Evolutionary conservation across 169 alveolate species (phyloP).

Genomic region (Eimeria necatrix): DNA sequence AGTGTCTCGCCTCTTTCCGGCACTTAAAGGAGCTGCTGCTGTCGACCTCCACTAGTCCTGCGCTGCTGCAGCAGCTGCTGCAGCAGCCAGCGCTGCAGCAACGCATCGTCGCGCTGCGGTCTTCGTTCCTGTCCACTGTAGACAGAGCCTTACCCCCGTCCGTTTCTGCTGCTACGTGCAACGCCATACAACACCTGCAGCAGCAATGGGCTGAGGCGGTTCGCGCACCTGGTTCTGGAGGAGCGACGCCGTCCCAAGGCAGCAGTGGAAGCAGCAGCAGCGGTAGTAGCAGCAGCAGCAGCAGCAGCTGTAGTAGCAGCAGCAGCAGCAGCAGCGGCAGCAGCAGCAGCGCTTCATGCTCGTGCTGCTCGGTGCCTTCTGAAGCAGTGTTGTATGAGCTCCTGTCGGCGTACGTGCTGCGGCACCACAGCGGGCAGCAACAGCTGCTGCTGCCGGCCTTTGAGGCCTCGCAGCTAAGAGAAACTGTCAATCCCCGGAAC

Average conservation of each 20-base stretch:
- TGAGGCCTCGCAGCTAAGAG: conserved; percentile 56
- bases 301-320: conserved; percentile 14
- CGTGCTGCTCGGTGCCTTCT: conserved; percentile 62
- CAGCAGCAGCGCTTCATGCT: conserved; percentile 8
- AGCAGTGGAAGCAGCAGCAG: not conserved
- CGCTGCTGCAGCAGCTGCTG: conserved; percentile 73
- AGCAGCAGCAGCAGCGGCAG: conserved; percentile 61
- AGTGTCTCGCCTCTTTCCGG: conserved; percentile 72
- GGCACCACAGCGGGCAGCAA: conserved; percentile 78
- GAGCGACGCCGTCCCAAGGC: not conserved
- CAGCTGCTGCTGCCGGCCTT: conserved; percentile 74
- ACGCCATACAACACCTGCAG: conserved; percentile 47
- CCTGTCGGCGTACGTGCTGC: conserved; percentile 57
- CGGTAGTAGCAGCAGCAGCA: not conserved
- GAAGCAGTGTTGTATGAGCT: conserved; percentile 78
- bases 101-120: conserved; percentile 57
- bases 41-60: conserved; percentile 18
- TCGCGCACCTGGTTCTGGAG: not conserved
- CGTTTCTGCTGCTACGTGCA: conserved; percentile 48
- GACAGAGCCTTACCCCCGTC: conserved; percentile 80
- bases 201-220: conserved; percentile 61
- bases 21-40: conserved; percentile 72
- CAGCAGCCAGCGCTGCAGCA: conserved; percentile 73
- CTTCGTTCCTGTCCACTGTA: conserved; percentile 61
- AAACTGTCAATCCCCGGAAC: conserved; percentile 32